Conservation (phyloP, 768 basidiomycete species). For the Lentinula lateritia region DNA sequence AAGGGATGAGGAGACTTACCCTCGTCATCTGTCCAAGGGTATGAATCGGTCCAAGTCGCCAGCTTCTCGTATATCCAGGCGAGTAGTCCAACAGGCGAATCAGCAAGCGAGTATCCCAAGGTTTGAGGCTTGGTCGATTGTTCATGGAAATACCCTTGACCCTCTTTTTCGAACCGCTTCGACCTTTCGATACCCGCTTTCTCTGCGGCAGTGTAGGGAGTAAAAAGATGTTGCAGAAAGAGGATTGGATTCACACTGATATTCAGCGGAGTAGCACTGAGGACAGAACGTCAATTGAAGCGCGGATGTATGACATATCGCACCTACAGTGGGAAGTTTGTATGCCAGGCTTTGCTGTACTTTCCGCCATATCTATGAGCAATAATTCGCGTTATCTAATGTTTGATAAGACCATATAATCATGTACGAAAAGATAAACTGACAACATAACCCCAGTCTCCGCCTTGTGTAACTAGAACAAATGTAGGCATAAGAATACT, state of each 20-base stretch:
- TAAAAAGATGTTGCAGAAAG: constrained; percentile 7
- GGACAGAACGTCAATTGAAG: background rate
- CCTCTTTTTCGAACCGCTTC: constrained; percentile 10
- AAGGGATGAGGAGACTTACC: constrained; percentile 12
- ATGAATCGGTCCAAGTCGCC: constrained; percentile 28
- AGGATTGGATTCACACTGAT: background rate
- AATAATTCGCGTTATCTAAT: constrained; percentile 13
- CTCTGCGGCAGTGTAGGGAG: constrained; percentile 19
- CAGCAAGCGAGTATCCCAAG: constrained; percentile 33
- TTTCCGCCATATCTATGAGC: constrained; percentile 19
- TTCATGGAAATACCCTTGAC: constrained; percentile 19
- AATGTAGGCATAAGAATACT: background rate
- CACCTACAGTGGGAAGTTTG: constrained; percentile 23
- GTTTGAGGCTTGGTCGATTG: constrained; percentile 30
- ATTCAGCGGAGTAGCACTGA: background rate
- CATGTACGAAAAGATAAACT: background rate
- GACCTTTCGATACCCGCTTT: constrained; percentile 23
- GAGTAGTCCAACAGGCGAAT: constrained; percentile 32
- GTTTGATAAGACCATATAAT: background rate
- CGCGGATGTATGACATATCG: background rate
- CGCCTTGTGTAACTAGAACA: constrained; percentile 29
- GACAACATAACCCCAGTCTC: constrained; percentile 35
- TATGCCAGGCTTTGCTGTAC: constrained; percentile 27
- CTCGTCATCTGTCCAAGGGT: constrained; percentile 35
- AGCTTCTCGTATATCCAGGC: constrained; percentile 33